These are phyloP conservation scores for Aspergillus sp. DNA, from an alignment of 2,329 filamentous ascomycete genomes.

Conservation along the genomic window DNA sequence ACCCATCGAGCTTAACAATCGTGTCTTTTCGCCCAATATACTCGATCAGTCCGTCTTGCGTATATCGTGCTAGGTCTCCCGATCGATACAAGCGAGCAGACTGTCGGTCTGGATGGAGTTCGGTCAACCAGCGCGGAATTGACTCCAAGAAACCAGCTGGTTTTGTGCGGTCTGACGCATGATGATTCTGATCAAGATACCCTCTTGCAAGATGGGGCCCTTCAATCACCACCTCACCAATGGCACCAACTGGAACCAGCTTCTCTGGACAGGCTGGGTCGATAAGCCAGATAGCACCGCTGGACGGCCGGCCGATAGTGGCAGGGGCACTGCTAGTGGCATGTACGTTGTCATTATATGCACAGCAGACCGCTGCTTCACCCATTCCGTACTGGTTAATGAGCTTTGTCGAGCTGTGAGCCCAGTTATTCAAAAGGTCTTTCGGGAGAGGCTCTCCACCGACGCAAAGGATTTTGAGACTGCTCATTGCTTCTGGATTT, in stretches of 20 bases:
- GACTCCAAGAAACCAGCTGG: background rate
- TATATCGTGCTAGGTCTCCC: constrained; percentile 1
- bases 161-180: background rate
- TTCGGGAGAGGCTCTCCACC: constrained; percentile 27
- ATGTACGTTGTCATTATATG: background rate
- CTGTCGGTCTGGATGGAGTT: background rate
- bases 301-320: background rate
- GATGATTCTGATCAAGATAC: background rate
- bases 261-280: background rate
- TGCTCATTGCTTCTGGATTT: constrained; percentile 19
- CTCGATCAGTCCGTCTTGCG: background rate
- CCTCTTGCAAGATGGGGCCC: background rate
- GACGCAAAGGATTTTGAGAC: constrained; percentile 24
- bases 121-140: background rate
- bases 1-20: constrained; percentile 2
- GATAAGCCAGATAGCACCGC: constrained; percentile 1
- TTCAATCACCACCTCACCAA: constrained; percentile 8
- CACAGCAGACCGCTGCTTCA: background rate
- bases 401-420: background rate
- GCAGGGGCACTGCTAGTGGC: background rate
- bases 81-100: background rate
- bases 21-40: constrained; percentile 12
- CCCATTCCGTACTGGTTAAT: constrained; percentile 1
- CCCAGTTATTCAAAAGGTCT: constrained; percentile 11
- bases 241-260: constrained; percentile 1